A percentile compares a stretch with the other conserved stretches of the same genome.
phyloP scores from a whole-genome alignment of 2,329 filamentous ascomycete genomes.

The Calonectria leucothoes region DNA sequence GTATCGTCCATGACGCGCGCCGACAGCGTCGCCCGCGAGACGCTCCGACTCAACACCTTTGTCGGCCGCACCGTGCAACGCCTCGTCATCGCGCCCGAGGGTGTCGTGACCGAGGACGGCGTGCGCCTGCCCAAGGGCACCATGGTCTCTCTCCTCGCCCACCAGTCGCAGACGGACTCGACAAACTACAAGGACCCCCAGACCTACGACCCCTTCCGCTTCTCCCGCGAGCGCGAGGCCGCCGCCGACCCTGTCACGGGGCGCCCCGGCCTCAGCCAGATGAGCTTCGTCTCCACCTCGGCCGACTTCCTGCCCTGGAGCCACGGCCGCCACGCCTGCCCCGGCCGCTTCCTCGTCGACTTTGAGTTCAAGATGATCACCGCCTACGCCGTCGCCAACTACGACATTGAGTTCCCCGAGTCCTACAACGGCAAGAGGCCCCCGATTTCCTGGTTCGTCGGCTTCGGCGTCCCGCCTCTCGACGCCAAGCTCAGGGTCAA shows the following conservation, averaged over 20 bases:
- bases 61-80: conserved; percentile 44
- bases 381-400: conserved; percentile 36
- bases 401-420: conserved; percentile 34
- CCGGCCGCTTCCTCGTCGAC: conserved; percentile 45
- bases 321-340: conserved; percentile 49
- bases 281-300: conserved; percentile 1
- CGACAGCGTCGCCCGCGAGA: conserved; percentile 58
- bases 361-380: conserved; percentile 49
- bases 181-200: background rate
- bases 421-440: background rate
- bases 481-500: background rate
- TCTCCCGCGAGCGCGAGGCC: conserved; percentile 47
- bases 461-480: background rate
- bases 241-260: conserved; percentile 18
- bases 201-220: conserved; percentile 10
- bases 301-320: conserved; percentile 46
- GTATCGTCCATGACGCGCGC: conserved; percentile 51
- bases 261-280: background rate
- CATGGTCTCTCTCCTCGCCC: background rate
- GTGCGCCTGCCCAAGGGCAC: background rate
- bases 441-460: conserved; percentile 3
- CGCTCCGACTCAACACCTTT: conserved; percentile 51
- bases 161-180: background rate
- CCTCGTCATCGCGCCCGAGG: conserved; percentile 40
- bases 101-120: conserved; percentile 42